Evolutionary conservation across 1,139 yeast species (phyloP), one percentile per base, ranked within the genome.

Genomic region (Pichia norvegensis): DNA sequence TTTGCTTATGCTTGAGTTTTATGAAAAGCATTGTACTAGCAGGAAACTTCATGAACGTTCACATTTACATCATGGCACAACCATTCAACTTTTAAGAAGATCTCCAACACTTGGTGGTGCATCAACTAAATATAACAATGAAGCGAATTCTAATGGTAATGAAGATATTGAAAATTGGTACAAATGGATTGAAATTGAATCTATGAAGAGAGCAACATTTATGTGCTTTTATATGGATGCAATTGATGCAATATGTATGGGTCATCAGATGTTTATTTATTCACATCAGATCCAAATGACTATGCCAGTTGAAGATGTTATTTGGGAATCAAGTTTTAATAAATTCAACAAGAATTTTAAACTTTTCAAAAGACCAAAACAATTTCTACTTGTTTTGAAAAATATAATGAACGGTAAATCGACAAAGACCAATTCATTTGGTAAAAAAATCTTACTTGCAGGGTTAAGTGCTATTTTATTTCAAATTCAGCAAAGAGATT

Each of bases 161-260:
- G 44, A 43, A 19, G 61, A 57, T 27, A 52, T 52, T 22, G 58
- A 55, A 37, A 58, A 55, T 50, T 66, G 67, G 66, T 48, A 54
- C 43, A 66, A 67, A 47, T 78, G 82, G 82, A 73, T 77, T 2
- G 77, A 76, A 44, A 76, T 79, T 41, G 95, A 86, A 62, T 78
- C 82, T 43, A 71, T 85, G 69, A 86, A 85, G 61, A 67, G 95
- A 45, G 75, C 85, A 4, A 86, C 95, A 1, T 74, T 82, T 48
- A 78, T 84, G 75, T 86, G 92, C 4, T 86, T 86, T 61, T 82
- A 82, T 56, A 69, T 84, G 57, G 95, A 86, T 61, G 79, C 83
- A 1, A 73, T 81, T 22, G 94, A 86, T 64, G 85, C 87, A n/a
- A 76, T 84, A 31, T 75, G 85, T 45, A 85, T 84, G 64, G 84